A percentile compares a stretch with the other conserved stretches of the same genome.
phyloP scores from a whole-genome alignment of 306 rosid genomes.

The Oemleria cerasiformis region DNA sequence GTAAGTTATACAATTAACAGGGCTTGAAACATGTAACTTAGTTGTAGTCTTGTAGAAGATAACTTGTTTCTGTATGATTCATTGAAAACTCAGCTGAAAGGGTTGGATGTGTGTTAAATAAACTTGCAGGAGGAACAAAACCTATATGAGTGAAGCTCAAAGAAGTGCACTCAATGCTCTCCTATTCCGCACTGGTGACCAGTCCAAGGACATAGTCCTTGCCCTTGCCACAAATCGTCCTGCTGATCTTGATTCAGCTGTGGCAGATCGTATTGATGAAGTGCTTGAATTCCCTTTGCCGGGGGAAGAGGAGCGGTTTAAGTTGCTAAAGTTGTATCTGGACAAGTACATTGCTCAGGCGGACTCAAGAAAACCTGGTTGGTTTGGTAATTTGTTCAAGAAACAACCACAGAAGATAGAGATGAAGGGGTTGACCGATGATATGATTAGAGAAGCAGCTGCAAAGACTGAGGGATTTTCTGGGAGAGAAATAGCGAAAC shows the following conservation, averaged over 20 bases:
- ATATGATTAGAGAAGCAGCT: conserved; percentile 79
- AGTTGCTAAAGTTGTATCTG: conserved; percentile 80
- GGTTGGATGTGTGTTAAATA: conserved; percentile 25
- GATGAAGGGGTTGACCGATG: conserved; percentile 79
- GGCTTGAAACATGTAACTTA: neutral
- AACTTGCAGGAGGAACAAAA: conserved; percentile 85
- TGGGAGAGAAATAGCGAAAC: conserved; percentile 92
- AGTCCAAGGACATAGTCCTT: conserved; percentile 95
- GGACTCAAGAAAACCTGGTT: conserved; percentile 61
- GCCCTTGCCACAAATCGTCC: conserved; percentile 99
- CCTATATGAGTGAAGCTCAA: conserved; percentile 99
- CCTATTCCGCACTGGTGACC: conserved; percentile 96
- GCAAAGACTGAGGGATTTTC: conserved; percentile 84
- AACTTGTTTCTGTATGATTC: conserved; percentile 2
- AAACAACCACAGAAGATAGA: conserved; percentile 66
- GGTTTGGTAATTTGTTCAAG: conserved; percentile 52
- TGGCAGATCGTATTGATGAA: conserved; percentile 92
- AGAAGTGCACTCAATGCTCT: conserved; percentile 98
- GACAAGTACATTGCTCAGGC: conserved; percentile 85
- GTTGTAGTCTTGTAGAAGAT: neutral
- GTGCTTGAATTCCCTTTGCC: conserved; percentile 96
- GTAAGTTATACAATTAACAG: conserved; percentile 41
- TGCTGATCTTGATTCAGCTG: conserved; percentile 94
- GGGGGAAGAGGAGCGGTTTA: conserved; percentile 81
- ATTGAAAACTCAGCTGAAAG: conserved; percentile 10